Conservation (phyloP, 441 rosid genomes). For the Capsella rubella region DNA sequence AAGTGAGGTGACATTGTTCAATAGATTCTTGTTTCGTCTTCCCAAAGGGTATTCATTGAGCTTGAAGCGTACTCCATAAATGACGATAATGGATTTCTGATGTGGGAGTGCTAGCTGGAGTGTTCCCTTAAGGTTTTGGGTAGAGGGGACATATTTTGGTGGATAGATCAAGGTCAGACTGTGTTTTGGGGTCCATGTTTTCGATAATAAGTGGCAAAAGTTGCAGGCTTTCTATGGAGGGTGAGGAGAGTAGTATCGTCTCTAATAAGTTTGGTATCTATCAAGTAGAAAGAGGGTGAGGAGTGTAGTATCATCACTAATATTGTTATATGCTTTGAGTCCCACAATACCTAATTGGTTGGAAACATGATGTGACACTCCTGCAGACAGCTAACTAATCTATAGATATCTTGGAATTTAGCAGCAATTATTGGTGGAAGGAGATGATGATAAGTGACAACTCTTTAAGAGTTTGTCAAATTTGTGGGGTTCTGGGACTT, state of each 20-base stretch:
- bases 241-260: conserved; percentile 49
- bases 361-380: conserved; percentile 48
- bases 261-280: conserved; percentile 57
- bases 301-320: conserved; percentile 38
- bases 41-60: conserved; percentile 35
- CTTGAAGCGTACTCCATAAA: conserved; percentile 37
- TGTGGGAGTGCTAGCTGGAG: conserved; percentile 55
- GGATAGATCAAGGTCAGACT: conserved; percentile 43
- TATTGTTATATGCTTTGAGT: conserved; percentile 49
- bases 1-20: conserved; percentile 35
- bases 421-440: conserved; percentile 42
- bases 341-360: conserved; percentile 50
- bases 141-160: conserved; percentile 46
- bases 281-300: conserved; percentile 43
- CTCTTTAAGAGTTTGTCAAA: conserved; percentile 31
- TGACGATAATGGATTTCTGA: conserved; percentile 30
- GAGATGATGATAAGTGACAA: conserved; percentile 42
- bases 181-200: conserved; percentile 55
- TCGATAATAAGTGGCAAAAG: conserved; percentile 37
- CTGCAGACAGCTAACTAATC: conserved; percentile 46
- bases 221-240: conserved; percentile 34
- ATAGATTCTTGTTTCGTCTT: conserved; percentile 18
- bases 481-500: conserved; percentile 31
- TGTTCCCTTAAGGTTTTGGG: conserved; percentile 45
- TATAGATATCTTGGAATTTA: conserved; percentile 39